Base-by-base conservation (phyloP, 2,329 filamentous ascomycete genomes). In the Lomentospora prolificans region DNA sequence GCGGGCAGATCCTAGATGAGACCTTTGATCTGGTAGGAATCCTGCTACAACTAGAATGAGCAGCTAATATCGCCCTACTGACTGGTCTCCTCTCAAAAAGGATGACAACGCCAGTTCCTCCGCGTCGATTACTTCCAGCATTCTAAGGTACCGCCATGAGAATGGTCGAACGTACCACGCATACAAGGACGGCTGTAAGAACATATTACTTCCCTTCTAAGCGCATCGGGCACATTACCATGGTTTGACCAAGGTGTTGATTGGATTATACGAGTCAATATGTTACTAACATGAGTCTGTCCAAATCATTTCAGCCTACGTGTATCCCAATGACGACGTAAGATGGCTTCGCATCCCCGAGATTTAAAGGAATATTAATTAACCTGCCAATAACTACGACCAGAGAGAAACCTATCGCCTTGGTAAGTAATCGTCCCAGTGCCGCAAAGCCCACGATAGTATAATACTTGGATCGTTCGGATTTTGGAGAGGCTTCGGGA, bases 101-200 rank as follows among this genome's bases (percentile, higher is more conserved):
- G 41, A 9, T 14, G 41, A 48, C 14, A 19, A 48, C 22, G 41
- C 50, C 14, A 51, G 50, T 27, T 51, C 50, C 2, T 66, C 62
- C 1, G 56, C 61, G 0, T 65, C 62, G 2, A 57, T 64, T 2
- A 57, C 12, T 9, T 61, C 57, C 1, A 63, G 57, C 6, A 60
- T 65, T 4, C 55, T 64, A 2, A 58, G 55, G 2, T 64, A 64
- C 22, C 59, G 63, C 3, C 44, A 61, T 9, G 64, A 66, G 19
- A 64, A 66, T 9, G 64, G 64, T 0, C 59, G 64, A 8, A 64
- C 60, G 0, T 66, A 65, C 10, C 64, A 65, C 30, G 61, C 57
- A 0, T 65, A 64, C 50, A 65, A 65, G 25, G 65, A 67, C 8
- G 63, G 65, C 17, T 56, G 51, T 53, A 24, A 19, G 51, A n/a